Evolutionary conservation across 768 basidiomycete species (phyloP), one percentile per base, ranked within the genome.

Genomic region (Infundibulicybe gibba): DNA sequence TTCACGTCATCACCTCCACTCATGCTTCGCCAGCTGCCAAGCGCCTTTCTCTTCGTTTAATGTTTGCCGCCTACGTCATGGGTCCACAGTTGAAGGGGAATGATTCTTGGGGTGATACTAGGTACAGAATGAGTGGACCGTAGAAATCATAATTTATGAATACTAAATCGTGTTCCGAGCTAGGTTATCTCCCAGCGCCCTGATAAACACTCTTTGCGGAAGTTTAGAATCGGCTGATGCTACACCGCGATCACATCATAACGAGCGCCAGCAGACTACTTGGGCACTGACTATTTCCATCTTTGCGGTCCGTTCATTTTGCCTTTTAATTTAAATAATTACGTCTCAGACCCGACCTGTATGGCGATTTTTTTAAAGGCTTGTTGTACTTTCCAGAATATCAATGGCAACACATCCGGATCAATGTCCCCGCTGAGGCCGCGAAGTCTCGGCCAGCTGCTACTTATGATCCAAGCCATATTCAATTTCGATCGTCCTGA

Each of bases 21-120:
- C 52, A 68, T 17, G 63, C 70, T 16, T 89, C 88, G 15, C 76
- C 79, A 20, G 83, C 83, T 15, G 73, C 83, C 5, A 74, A 72
- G 54, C 76, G 86, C 3, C 59, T 89, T 35, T 73, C 79, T 6
- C 54, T 79, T n/a, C 73, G 70, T 21, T 62, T 90, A 30, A 44
- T 76, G 40, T 79, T 85, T 53, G 79, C 73, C 14, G 69, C 67
- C 34, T 76, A 79, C 54, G 68, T 90, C 20, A 61, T 90, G 49
- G 60, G 55, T 13, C 74, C 76, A 6, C 68, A 71, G 10, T 56
- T 83, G 14, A 52, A 41, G 15, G 45, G 49, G 14, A 49, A 47
- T 16, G 53, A 56, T 47, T 50, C 54, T 12, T 65, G 68, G 65
- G 34, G 37, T 16, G 46, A 48, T 12, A 43, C 38, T 6, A 33